Evolutionary conservation across 495 filamentous ascomycete genomes (phyloP).

Genomic region (Aspergillus baeticus): DNA sequence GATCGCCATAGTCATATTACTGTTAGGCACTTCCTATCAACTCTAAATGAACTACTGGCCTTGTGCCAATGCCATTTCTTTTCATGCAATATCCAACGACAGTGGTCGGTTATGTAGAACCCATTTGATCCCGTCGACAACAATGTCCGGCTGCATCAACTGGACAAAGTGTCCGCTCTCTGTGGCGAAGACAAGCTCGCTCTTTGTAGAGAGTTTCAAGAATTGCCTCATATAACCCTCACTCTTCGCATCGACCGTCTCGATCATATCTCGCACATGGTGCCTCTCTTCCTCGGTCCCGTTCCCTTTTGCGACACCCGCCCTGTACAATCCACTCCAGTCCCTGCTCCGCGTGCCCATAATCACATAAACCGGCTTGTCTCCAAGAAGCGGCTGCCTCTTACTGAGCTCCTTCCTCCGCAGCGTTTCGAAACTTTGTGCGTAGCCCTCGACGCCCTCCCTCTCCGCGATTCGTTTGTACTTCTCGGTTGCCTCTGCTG

Average conservation of each 20-base stretch:
- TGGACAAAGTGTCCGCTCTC: constrained; percentile 38
- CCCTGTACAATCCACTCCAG: constrained; percentile 30
- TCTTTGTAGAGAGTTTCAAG: constrained; percentile 31
- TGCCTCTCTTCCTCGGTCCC: constrained; percentile 34
- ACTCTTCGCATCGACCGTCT: constrained; percentile 30
- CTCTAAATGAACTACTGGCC: too few relatives aligned
- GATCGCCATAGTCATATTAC: too few relatives aligned
- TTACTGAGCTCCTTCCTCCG: constrained; percentile 12
- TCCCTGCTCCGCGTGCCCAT: constrained; percentile 27
- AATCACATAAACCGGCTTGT: constrained; percentile 22
- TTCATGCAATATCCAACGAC: too few relatives aligned
- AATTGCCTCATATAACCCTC: constrained; percentile 28
- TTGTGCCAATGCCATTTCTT: too few relatives aligned
- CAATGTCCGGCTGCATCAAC: too few relatives aligned
- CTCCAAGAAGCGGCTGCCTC: constrained; percentile 11
- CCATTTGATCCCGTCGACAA: too few relatives aligned
- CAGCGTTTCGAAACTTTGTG: constrained; percentile 12
- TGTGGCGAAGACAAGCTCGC: constrained; percentile 26
- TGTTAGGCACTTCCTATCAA: too few relatives aligned
- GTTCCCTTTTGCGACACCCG: constrained; percentile 30
- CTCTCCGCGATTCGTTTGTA: constrained; percentile 2
- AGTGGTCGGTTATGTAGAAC: too few relatives aligned
- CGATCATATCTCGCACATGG: constrained; percentile 29
- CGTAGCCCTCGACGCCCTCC: constrained; percentile 7
- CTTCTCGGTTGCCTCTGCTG: constrained; percentile 12